Percentiles rank a stretch among this genome's conserved stretches.
Conservation (phyloP, 2,329 filamentous ascomycete genomes). For the Aspergillus ustus region DNA sequence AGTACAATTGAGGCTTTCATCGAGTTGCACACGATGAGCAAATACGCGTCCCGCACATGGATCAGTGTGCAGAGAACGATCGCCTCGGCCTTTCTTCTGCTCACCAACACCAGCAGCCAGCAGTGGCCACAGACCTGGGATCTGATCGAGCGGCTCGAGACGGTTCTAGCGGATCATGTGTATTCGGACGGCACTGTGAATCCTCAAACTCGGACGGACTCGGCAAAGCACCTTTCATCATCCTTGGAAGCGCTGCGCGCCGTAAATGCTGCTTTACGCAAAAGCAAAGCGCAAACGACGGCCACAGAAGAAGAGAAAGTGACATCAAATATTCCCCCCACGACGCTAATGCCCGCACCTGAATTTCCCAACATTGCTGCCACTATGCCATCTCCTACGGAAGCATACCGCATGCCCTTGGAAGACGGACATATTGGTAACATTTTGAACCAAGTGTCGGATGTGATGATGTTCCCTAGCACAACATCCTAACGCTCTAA, state of each 20-base stretch:
- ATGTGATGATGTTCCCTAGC: constrained; percentile 42
- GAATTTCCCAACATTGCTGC: constrained; percentile 12
- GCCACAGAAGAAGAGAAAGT: constrained; percentile 7
- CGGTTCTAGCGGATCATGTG: constrained; percentile 38
- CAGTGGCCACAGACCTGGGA: constrained; percentile 30
- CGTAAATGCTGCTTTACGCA: constrained; percentile 35
- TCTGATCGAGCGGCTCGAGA: constrained; percentile 36
- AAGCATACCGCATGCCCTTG: constrained; percentile 15
- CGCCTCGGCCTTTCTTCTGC: constrained; percentile 46
- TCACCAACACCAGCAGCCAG: constrained; percentile 35
- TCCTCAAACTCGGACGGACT: constrained; percentile 37
- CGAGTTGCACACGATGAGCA: constrained; percentile 50
- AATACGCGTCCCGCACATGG: constrained; percentile 47
- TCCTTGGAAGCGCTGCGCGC: constrained; percentile 39
- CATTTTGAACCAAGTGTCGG: constrained; percentile 39
- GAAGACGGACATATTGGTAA: constrained; percentile 35
- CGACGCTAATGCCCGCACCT: constrained; percentile 17
- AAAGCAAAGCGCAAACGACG: constrained; percentile 15
- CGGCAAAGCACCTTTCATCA: constrained; percentile 38
- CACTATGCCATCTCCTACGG: constrained; percentile 13
- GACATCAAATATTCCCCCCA: constrained; percentile 17
- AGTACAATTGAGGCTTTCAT: constrained; percentile 61
- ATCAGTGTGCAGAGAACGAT: constrained; percentile 48
- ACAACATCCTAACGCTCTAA: constrained; percentile 25
- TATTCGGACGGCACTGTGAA: constrained; percentile 30